phyloP scores from a whole-genome alignment of 192 early-diverging fungal genomes.

The Spinellus fusiger region DNA sequence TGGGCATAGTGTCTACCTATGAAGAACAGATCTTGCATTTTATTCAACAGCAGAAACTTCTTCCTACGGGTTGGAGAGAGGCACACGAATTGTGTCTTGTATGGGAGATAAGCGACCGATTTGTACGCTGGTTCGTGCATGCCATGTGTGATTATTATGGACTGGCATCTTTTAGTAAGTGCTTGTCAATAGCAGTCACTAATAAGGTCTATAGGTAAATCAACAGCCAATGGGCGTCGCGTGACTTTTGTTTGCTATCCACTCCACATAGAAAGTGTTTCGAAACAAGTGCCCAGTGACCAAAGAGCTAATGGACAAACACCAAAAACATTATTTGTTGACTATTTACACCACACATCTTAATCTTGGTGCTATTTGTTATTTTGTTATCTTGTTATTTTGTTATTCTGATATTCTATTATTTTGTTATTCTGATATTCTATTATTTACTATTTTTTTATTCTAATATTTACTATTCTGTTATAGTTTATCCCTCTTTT shows the following conservation, averaged over 20 bases:
- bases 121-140: slow-evolving; percentile 44
- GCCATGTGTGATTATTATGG: slow-evolving; percentile 40
- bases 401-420: no score
- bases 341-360: neutral
- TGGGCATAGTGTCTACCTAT: slow-evolving; percentile 39
- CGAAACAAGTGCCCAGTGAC: neutral
- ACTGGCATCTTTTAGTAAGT: slow-evolving; percentile 47
- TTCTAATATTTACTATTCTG: no score
- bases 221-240: neutral
- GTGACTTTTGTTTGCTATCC: neutral
- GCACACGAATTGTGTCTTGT: slow-evolving; percentile 21
- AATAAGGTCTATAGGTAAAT: neutral
- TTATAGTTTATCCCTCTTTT: no score
- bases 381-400: no score
- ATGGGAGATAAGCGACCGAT: slow-evolving; percentile 43
- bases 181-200: neutral
- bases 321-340: neutral
- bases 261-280: neutral
- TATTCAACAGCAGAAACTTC: slow-evolving; percentile 21
- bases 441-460: no score
- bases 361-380: neutral
- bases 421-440: no score
- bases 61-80: neutral
- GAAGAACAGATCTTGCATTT: slow-evolving; percentile 42
- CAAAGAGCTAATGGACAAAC: neutral